Base-by-base conservation (phyloP, 2,329 filamentous ascomycete species). In the Cephalotrichum gorgonifer region DNA sequence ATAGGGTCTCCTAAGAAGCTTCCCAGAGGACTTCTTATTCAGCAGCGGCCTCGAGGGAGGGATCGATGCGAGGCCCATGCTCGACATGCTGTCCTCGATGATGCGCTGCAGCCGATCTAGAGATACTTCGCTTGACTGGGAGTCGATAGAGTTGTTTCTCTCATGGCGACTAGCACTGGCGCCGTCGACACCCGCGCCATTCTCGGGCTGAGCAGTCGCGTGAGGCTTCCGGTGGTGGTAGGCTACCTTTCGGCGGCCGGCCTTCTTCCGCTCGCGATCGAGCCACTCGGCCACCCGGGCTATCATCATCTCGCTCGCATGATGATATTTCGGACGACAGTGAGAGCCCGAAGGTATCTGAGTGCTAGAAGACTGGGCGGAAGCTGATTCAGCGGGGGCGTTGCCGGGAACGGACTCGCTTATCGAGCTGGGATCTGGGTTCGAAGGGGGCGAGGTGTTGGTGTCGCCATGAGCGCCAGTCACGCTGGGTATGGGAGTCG, bases 251-350 rank as follows among this genome's bases (percentile, higher is more conserved):
- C 74, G 79, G 46, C 74, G 73, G 9, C 72, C 65, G 35, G 76
- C 74, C 56, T 81, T 80, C 28, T 73, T 67, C 60, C 83, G 85
- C 66, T 96, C 89, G 45, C 83, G 78, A 56, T 90, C 81, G 35
- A 96, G 69, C 91, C 91, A 97, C 55, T 87, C 81, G 25, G 79
- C 75, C 14, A 96, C 81, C 60, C 94, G 87, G 20, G 81, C 74
- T 26, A 93, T 67, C 7, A 94, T 65, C 54, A 73, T 77, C 55
- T 81, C 71, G 47, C 71, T 71, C 38, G 60, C 57, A 47, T 63
- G 59, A 45, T 70, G 64, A 49, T 71, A 67, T 48, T 64, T 53
- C n/a, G 56, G 62, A 9, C 62, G 61, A 28, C 55, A 51, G 25
- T 54, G 22, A 28, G 46, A 43, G 6, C 30, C 46, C 26, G 17